Conservation (phyloP, 306 rosid species). For the Prunus kanzakura region DNA sequence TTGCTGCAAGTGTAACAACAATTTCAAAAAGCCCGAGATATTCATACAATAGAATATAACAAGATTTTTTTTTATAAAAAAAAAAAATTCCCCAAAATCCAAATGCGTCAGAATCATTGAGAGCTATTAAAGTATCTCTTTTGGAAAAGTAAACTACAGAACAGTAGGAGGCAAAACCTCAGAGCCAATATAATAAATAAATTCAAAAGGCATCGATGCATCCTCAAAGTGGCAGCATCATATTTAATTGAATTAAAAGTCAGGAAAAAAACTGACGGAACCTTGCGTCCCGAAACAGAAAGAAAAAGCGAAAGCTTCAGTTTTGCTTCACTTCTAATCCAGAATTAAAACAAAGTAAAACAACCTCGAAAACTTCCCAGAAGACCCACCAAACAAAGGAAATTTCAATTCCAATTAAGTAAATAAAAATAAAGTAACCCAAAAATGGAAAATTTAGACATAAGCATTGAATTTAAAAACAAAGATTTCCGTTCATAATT, state of each 20-base stretch:
- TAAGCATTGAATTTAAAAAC: not conserved
- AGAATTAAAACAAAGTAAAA: slow-evolving; percentile 17
- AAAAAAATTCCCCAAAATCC: not conserved
- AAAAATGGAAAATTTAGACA: slow-evolving; percentile 1
- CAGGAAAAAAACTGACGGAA: slow-evolving; percentile 17
- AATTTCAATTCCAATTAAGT: not conserved
- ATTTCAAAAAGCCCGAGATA: not conserved
- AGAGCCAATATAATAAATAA: slow-evolving; percentile 9
- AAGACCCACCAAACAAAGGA: slow-evolving; percentile 13
- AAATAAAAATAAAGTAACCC: not conserved
- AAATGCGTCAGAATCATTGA: slow-evolving; percentile 25
- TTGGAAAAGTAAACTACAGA: slow-evolving; percentile 19
- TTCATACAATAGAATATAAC: not conserved
- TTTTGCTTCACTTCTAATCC: slow-evolving; percentile 44
- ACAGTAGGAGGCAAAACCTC: slow-evolving; percentile 22
- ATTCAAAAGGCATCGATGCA: slow-evolving; percentile 17
- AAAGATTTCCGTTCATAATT: slow-evolving; percentile 1
- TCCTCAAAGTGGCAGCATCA: slow-evolving; percentile 16
- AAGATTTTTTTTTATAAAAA: not conserved
- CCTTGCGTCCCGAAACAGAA: slow-evolving; percentile 27
- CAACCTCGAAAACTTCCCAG: not conserved
- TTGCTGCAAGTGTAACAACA: slow-evolving; percentile 37
- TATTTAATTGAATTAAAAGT: slow-evolving; percentile 18
- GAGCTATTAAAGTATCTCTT: slow-evolving; percentile 26
- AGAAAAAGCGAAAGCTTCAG: slow-evolving; percentile 35